Evolutionary conservation across 1,284 basidiomycete species (phyloP).

Genomic region (Apiotrichum sp.): DNA sequence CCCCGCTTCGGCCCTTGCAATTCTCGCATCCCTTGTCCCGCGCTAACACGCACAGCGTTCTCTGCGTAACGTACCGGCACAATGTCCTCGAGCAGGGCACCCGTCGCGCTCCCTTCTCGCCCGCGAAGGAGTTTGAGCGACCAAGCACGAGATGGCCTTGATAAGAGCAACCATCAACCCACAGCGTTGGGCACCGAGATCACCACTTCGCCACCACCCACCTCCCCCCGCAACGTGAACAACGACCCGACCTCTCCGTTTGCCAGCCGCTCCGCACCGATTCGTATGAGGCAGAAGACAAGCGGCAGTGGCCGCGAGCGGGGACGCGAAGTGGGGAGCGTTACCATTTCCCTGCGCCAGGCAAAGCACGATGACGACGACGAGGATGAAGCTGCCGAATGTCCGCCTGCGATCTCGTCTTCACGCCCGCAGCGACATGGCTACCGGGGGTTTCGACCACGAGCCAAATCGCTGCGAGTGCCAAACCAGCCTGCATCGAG

Average conservation of each 20-base stretch:
- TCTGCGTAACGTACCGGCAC: conserved; percentile 1
- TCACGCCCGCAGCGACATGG: conserved; percentile 1
- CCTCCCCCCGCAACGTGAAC: not conserved
- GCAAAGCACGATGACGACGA: conserved; percentile 7
- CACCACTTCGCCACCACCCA: not conserved
- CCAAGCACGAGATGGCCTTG: not conserved
- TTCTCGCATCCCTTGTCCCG: no score
- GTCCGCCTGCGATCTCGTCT: not conserved
- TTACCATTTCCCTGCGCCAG: conserved; percentile 27
- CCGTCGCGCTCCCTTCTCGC: not conserved
- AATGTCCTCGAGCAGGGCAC: not conserved
- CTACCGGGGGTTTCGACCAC: conserved; percentile 10
- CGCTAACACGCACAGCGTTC: not conserved
- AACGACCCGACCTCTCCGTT: not conserved
- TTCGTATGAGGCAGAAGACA: conserved; percentile 1
- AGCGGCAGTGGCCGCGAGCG: conserved; percentile 9
- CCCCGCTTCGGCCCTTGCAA: no score
- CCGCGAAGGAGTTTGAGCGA: not conserved
- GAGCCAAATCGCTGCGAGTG: conserved; percentile 30
- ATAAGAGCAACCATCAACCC: not conserved
- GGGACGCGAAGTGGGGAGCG: conserved; percentile 26
- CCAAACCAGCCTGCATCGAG: conserved; percentile 4
- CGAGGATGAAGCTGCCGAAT: not conserved
- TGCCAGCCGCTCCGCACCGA: not conserved
- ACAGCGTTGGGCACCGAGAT: not conserved